Base-by-base conservation (phyloP, 1,284 basidiomycete species). In the Ustilago hordei region DNA sequence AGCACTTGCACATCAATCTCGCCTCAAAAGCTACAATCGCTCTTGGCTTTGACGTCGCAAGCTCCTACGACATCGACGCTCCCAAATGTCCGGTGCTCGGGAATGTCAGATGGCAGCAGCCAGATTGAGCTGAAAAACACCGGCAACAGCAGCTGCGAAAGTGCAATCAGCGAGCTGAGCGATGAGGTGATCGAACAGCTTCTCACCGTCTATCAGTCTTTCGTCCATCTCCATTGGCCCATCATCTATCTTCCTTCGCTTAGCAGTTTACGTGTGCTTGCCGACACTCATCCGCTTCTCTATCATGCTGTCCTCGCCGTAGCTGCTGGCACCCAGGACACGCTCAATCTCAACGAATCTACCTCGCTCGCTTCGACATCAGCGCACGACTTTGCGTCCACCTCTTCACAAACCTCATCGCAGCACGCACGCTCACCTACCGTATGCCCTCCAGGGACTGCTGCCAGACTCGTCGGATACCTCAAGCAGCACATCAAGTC, bases 211-310 rank as follows among this genome's bases (percentile, higher is more conserved):
- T 70, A 63, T 34, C 60, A 57, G 13, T 47, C 64, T n/a, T 70
- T 70, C 31, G 41, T 65, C 41, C 68, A 70, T 36, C 59, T 63
- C 11, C 68, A 63, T 23, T 70, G 68, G 68, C 68, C 68, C 28
- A 64, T 70, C 55, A 50, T 70, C 41, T 70, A 70, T 38, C 41
- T 62, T 13, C 63, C 68, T 11, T 53, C 64, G 19, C 50, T 70
- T 52, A 52, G 48, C 36, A 58, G 55, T 15, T 48, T 70, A 12
- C 36, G 39, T 8, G 54, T 48, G 13, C 43, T 70, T 17, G 36
- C 35, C 0, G n/a, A 48, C 32, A 31, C 57, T 17, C 54, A 64
- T 31, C 68, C 68, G 7, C 36, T 59, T 32, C 63, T 70, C n/a
- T 70, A 47, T 28, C 39, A 70, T 17, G 67, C 61, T 5, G 48